Evolutionary conservation across 331 rosid genomes (phyloP).

Genomic region (Phaseolus coccineus): DNA sequence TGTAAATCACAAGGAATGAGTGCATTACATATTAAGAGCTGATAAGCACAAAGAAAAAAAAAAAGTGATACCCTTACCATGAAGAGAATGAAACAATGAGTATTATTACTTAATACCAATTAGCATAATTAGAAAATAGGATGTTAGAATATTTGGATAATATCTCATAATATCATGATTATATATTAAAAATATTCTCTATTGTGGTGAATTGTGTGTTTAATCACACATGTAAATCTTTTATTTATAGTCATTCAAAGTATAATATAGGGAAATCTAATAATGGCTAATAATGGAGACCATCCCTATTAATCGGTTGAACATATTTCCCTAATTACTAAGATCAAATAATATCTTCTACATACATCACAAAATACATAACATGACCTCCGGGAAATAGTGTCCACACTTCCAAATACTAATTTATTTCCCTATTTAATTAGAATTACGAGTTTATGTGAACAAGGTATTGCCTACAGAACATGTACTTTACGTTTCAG

Average conservation of each 20-base stretch:
- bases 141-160: not conserved
- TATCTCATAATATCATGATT: conserved; percentile 1
- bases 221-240: no score
- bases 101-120: not conserved
- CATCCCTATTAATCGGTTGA: no score
- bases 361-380: not conserved
- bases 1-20: conserved; percentile 1
- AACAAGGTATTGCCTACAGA: not conserved
- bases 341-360: no score
- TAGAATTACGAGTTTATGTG: not conserved
- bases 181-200: not conserved
- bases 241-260: no score
- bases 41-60: not conserved
- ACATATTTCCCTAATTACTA: no score
- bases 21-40: not conserved
- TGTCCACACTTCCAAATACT: not conserved
- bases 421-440: not conserved
- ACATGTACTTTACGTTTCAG: not conserved
- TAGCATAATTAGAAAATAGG: not conserved
- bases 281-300: no score
- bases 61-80: not conserved
- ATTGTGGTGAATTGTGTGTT: no score
- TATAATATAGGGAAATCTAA: no score
- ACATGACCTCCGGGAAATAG: not conserved
- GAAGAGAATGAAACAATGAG: not conserved